A percentile compares a stretch with the other conserved stretches of the same genome.
phyloP scores from a whole-genome alignment of 2,329 filamentous ascomycete species.

The Colletotrichum sp. region DNA sequence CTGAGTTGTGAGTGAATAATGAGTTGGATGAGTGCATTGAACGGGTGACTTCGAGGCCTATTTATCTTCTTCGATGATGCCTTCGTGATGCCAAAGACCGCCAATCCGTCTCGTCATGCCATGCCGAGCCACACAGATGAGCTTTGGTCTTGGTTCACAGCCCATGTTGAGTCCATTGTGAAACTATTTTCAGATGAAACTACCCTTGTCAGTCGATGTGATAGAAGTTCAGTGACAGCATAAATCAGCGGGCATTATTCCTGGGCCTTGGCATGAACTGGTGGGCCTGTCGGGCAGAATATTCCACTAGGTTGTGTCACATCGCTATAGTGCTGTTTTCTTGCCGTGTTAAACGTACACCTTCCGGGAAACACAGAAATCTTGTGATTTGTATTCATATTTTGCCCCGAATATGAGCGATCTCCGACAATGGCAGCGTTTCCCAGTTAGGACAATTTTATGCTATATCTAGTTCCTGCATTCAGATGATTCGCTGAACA shows the following conservation, averaged over 20 bases:
- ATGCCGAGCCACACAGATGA: neutral
- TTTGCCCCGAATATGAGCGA: neutral
- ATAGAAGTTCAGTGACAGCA: neutral
- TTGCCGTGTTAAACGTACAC: fast-evolving
- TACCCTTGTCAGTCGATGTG: neutral
- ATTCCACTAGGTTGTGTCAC: neutral
- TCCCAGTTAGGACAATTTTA: fast-evolving
- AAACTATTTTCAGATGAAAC: neutral
- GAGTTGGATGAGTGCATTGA: neutral
- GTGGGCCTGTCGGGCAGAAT: neutral
- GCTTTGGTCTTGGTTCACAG: neutral
- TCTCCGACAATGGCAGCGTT: neutral
- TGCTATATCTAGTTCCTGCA: neutral
- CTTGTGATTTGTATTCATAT: fast-evolving
- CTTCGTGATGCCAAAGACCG: neutral
- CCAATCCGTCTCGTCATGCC: neutral
- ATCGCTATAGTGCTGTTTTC: neutral
- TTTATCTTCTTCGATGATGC: neutral
- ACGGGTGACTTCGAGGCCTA: neutral
- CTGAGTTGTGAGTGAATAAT: neutral
- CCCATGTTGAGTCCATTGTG: neutral
- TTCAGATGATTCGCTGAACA: neutral
- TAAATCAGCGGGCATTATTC: neutral
- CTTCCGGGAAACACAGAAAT: neutral
- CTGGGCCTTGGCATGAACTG: neutral